Evolutionary conservation across 2,329 filamentous ascomycete species (phyloP), one percentile per base, ranked within the genome.

Genomic region (Alternaria postmessia): DNA sequence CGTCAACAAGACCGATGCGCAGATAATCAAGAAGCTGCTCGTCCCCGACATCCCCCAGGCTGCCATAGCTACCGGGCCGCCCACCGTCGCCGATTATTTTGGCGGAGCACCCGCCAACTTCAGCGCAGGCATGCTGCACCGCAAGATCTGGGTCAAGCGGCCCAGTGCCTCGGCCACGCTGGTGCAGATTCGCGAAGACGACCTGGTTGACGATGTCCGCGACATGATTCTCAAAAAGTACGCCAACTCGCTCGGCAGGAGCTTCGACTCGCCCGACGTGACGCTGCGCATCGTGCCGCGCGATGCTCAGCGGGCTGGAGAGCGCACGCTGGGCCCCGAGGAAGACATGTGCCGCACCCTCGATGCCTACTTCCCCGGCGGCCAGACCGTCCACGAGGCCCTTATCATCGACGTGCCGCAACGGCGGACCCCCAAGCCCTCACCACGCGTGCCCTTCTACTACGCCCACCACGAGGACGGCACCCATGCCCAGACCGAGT

Each of bases 111-210:
- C 78, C 8, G 56, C 71, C 51, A 57, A 64, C 68, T 64, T 74
- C 72, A 67, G 66, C 73, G 62, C 73, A 64, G 56, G 64, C 67
- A 77, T 79, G 76, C 75, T 76, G 66, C 88, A 85, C 59, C 87
- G 92, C 76, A 97, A 96, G 84, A 89, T 98, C 71, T 99, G 95
- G 95, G 94, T 98, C 75, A 95, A 91, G 83, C 87, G 94, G 72
- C 91, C 91, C 20, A 87, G 90, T 66, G 91, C 89, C 60, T 97
- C 94, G 57, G 89, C 94, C 39, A 99, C 95, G 14, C 84, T 95
- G 72, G 90, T 99, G 56, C 88, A 90, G 62, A 91, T 96, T 71
- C 86, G 88, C 69, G 91, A 96, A 72, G 93, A 96, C 71, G 93
- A 97, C 74, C 82, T 98, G 70, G 94, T 98, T 58, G 95, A 99